These are phyloP conservation scores for Penicillium canescens DNA, from an alignment of 495 filamentous ascomycete genomes.

Conservation along the genomic window DNA sequence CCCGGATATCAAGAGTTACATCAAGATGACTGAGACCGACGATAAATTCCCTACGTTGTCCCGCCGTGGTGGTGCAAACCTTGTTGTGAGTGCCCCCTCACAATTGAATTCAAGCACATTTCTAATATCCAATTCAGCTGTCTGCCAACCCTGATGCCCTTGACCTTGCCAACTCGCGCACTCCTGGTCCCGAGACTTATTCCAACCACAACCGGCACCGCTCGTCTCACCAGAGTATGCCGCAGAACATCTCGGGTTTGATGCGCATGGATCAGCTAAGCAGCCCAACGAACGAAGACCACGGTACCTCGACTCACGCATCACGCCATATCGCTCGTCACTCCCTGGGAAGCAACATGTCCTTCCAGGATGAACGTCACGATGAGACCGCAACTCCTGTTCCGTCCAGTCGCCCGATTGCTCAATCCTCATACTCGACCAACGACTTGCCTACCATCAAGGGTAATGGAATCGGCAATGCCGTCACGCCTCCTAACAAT, in stretches of 20 bases:
- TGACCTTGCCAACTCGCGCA: constrained; percentile 74
- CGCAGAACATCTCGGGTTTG: constrained; percentile 55
- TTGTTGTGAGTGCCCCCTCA: constrained; percentile 63
- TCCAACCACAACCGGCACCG: constrained; percentile 70
- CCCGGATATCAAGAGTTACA: constrained; percentile 64
- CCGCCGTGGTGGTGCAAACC: constrained; percentile 64
- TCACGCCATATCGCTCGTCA: constrained; percentile 44
- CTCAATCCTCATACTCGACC: constrained; percentile 83
- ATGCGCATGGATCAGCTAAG: constrained; percentile 37
- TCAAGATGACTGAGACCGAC: constrained; percentile 72
- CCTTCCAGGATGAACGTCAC: constrained; percentile 30
- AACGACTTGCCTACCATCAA: constrained; percentile 89
- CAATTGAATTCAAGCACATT: neutral
- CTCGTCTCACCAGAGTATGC: constrained; percentile 76
- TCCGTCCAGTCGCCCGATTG: constrained; percentile 32
- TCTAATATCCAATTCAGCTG: constrained; percentile 47
- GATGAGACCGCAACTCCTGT: constrained; percentile 27
- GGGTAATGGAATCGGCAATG: constrained; percentile 49
- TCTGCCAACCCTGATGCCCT: constrained; percentile 80
- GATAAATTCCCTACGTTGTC: constrained; percentile 83
- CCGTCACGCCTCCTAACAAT: constrained; percentile 59
- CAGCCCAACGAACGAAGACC: constrained; percentile 21
- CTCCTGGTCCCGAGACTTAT: constrained; percentile 67
- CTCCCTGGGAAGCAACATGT: constrained; percentile 56
- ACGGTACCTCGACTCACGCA: constrained; percentile 13